Conservation (phyloP, 2,329 filamentous ascomycete genomes). For the Fusarium chuoi region DNA sequence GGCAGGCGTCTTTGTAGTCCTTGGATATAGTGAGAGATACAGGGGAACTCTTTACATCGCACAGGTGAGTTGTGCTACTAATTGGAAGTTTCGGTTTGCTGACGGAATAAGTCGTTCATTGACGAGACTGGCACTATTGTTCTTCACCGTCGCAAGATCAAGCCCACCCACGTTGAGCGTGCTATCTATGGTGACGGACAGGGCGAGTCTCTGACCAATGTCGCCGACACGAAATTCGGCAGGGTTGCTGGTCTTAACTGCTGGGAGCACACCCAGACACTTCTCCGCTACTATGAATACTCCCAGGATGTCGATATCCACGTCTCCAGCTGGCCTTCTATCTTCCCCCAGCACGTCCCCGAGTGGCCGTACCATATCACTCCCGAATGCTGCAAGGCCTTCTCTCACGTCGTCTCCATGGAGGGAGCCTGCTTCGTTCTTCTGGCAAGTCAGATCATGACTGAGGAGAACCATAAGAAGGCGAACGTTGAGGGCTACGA, state of each 20-base stretch:
- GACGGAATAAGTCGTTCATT: constrained; percentile 51
- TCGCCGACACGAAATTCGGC: constrained; percentile 51
- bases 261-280: constrained; percentile 61
- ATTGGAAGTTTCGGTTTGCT: accelerated
- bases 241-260: constrained; percentile 57
- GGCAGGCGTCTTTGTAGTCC: constrained; percentile 54
- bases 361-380: constrained; percentile 43
- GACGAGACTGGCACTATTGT: constrained; percentile 52
- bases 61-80: background rate
- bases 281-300: constrained; percentile 59
- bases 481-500: constrained; percentile 46
- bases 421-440: constrained; percentile 65
- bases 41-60: constrained; percentile 55
- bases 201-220: constrained; percentile 51
- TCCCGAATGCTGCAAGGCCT: constrained; percentile 35
- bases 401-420: constrained; percentile 65
- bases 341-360: constrained; percentile 18
- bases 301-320: constrained; percentile 58
- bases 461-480: constrained; percentile 49
- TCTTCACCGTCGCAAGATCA: constrained; percentile 59
- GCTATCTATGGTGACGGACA: constrained; percentile 59
- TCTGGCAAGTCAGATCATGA: constrained; percentile 61
- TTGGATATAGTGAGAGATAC: constrained; percentile 56
- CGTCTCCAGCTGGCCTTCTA: constrained; percentile 57
- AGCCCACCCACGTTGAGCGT: constrained; percentile 63